Evolutionary conservation across 495 filamentous ascomycete genomes (phyloP).

Genomic region (Cryomyces minteri): DNA sequence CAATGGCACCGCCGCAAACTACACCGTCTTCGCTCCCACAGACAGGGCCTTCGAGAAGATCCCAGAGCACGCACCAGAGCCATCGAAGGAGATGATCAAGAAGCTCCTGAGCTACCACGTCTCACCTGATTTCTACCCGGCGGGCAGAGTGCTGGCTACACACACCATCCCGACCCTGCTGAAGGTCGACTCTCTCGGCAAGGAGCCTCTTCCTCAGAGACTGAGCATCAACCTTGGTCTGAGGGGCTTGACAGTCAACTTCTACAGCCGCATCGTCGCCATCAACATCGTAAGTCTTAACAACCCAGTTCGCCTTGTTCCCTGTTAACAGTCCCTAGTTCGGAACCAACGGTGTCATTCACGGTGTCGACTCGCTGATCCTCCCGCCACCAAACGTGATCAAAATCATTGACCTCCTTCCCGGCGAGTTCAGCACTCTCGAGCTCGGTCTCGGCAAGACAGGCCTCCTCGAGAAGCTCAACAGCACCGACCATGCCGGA

Average conservation of each 20-base stretch:
- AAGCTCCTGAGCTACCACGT: conserved; percentile 54
- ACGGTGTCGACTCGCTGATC: conserved; percentile 52
- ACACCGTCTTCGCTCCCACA: conserved; percentile 65
- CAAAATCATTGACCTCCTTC: conserved; percentile 45
- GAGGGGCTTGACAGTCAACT: conserved; percentile 51
- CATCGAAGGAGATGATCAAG: conserved; percentile 44
- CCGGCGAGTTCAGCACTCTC: conserved; percentile 58
- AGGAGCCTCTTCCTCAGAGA: conserved; percentile 40
- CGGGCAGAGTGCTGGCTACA: conserved; percentile 32
- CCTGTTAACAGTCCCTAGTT: conserved; percentile 16
- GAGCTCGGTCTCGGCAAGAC: conserved; percentile 52
- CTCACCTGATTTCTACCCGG: conserved; percentile 38
- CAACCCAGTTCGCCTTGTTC: background rate
- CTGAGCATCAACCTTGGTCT: conserved; percentile 38
- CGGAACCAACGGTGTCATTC: conserved; percentile 61
- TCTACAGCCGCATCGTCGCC: conserved; percentile 44
- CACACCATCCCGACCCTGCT: conserved; percentile 59
- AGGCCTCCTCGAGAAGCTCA: conserved; percentile 33
- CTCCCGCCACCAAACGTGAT: conserved; percentile 47
- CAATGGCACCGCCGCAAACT: conserved; percentile 48
- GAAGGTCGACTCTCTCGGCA: conserved; percentile 32
- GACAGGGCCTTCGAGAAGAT: conserved; percentile 57
- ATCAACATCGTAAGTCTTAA: conserved; percentile 38
- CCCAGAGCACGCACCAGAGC: conserved; percentile 32
- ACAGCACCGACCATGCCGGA: conserved; percentile 26